A percentile compares a stretch with the other conserved stretches of the same genome.
phyloP scores from a whole-genome alignment of 352 stramenopile species.

The Phytopythium helicoides region DNA sequence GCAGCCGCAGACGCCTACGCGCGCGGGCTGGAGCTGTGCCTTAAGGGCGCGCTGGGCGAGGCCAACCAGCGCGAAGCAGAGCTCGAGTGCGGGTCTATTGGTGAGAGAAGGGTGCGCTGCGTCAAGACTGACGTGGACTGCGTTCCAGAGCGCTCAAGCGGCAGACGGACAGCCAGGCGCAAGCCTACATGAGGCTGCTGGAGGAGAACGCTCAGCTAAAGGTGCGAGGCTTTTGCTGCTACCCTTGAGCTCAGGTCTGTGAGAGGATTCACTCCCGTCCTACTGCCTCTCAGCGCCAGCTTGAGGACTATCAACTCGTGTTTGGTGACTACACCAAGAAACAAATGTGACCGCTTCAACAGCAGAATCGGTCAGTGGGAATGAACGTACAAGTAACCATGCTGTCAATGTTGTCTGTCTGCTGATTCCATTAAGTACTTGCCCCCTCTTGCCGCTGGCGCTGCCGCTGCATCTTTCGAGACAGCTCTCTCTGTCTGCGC shows the following conservation, averaged over 20 bases:
- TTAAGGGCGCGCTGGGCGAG: conserved; percentile 63
- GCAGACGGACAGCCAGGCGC: conserved; percentile 66
- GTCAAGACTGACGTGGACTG: no score
- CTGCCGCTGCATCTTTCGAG: conserved; percentile 19
- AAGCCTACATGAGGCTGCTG: conserved; percentile 68
- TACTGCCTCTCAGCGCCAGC: conserved; percentile 34
- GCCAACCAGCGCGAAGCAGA: conserved; percentile 69
- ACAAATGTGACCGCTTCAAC: conserved; percentile 40
- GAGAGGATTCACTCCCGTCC: not conserved
- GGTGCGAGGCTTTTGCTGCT: conserved; percentile 19
- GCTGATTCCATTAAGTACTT: no score
- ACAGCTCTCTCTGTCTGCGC: conserved; percentile 27
- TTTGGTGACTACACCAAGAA: conserved; percentile 87
- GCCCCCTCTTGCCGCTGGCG: conserved; percentile 1
- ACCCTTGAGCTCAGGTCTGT: not conserved
- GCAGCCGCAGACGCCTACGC: conserved; percentile 74
- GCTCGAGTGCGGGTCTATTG: conserved; percentile 43
- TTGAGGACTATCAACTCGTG: conserved; percentile 79
- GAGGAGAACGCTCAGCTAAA: conserved; percentile 77
- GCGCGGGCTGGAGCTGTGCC: conserved; percentile 62
- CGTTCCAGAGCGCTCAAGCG: conserved; percentile 50
- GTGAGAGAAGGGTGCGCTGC: not conserved
- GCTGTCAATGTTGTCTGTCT: no score
- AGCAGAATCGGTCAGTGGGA: no score
- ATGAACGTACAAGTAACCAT: no score